phyloP scores from a whole-genome alignment of 2,329 filamentous ascomycete species.

The Fusarium sp. region DNA sequence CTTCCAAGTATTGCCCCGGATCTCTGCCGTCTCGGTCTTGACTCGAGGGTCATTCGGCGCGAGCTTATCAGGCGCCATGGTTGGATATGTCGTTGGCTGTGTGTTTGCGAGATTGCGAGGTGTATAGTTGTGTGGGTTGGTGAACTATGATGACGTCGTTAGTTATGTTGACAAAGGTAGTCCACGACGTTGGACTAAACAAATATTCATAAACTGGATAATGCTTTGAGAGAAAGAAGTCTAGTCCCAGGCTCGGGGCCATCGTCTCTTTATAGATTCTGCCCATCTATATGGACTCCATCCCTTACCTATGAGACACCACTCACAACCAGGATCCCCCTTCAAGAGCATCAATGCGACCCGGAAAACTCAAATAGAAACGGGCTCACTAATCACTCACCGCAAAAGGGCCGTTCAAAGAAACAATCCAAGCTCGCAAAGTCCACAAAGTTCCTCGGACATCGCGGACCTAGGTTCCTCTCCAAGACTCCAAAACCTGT shows the following conservation, averaged over 20 bases:
- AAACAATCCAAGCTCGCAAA: not conserved
- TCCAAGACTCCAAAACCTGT: not conserved
- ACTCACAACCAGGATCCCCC: not conserved
- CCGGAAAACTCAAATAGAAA: not conserved
- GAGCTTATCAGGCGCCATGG: slow-evolving; percentile 72
- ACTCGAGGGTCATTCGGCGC: slow-evolving; percentile 74
- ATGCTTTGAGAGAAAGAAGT: not conserved
- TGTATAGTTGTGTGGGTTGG: not conserved
- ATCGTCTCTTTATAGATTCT: not conserved
- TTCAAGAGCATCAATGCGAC: not conserved
- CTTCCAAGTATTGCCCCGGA: slow-evolving; percentile 79
- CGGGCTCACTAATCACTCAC: not conserved
- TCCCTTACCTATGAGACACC: not conserved
- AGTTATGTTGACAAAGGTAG: not conserved
- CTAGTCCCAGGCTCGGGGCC: not conserved
- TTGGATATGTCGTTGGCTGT: not conserved
- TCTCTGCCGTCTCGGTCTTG: slow-evolving; percentile 69
- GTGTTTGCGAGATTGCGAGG: not conserved
- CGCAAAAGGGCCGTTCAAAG: not conserved
- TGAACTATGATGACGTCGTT: slow-evolving; percentile 11
- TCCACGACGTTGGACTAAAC: not conserved
- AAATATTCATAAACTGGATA: no score
- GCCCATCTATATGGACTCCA: not conserved
- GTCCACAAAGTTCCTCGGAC: not conserved
- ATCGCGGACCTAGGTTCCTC: not conserved